Evolutionary conservation across 2,329 filamentous ascomycete genomes (phyloP).

Genomic region (Aspergillus hortae): DNA sequence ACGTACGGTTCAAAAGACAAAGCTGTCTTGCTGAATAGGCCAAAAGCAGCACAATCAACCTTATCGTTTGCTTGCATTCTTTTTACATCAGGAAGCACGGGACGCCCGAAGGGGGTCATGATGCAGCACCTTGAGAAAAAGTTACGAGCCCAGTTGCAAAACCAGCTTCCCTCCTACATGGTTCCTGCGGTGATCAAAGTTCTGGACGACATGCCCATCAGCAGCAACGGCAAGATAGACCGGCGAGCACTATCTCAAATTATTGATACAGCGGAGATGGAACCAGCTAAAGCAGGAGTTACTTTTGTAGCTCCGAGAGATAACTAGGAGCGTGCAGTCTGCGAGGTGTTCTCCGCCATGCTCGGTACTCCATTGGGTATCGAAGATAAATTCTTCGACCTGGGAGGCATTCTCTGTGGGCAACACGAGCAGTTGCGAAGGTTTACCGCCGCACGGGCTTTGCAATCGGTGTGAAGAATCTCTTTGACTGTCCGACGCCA

Average conservation of each 20-base stretch:
- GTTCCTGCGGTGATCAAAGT: conserved; percentile 1
- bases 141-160: too few relatives aligned
- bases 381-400: conserved; percentile 3
- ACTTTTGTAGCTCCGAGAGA: background rate
- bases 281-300: background rate
- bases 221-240: conserved; percentile 7
- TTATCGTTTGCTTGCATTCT: too few relatives aligned
- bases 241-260: conserved; percentile 1
- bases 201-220: conserved; percentile 7
- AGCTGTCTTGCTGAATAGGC: too few relatives aligned
- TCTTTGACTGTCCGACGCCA: conserved; percentile 1
- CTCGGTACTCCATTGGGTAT: background rate
- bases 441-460: conserved; percentile 1
- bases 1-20: too few relatives aligned
- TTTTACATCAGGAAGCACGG: too few relatives aligned
- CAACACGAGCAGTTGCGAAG: conserved; percentile 1
- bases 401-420: conserved; percentile 7
- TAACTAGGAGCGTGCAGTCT: background rate
- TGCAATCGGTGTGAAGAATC: background rate
- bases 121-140: too few relatives aligned
- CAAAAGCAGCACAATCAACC: too few relatives aligned
- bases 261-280: background rate
- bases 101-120: too few relatives aligned
- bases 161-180: conserved; percentile 4
- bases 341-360: background rate